phyloP scores from a whole-genome alignment of 305 asterid species.

The Coffea humblotiana region DNA sequence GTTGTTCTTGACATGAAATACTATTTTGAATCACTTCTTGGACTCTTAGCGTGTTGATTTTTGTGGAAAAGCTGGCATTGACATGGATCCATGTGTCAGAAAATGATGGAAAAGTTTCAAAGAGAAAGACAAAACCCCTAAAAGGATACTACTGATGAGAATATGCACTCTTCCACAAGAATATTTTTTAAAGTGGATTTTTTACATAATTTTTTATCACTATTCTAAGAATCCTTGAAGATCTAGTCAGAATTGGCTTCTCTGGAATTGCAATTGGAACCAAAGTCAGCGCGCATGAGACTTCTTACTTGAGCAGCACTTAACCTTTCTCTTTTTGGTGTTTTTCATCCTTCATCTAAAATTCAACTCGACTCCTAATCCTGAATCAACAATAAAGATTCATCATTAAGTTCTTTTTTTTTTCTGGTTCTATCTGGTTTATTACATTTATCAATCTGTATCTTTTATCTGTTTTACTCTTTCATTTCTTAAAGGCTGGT shows the following conservation, averaged over 20 bases:
- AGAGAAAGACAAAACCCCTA: no score
- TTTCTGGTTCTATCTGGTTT: background rate
- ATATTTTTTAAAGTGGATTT: background rate
- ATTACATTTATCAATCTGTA: no score
- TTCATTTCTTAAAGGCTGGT: background rate
- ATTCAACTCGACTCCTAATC: background rate
- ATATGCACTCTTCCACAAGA: background rate
- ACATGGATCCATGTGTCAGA: background rate
- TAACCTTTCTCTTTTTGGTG: background rate
- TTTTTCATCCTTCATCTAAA: background rate
- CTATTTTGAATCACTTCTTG: background rate
- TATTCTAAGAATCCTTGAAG: background rate
- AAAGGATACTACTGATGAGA: background rate
- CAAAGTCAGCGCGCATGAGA: background rate
- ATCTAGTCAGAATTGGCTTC: background rate
- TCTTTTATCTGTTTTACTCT: background rate
- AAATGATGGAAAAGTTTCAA: background rate
- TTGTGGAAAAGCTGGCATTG: background rate
- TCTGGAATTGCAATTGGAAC: background rate
- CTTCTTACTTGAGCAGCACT: background rate
- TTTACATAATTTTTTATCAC: background rate
- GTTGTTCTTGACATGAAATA: no score
- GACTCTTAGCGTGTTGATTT: background rate
- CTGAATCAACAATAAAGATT: background rate
- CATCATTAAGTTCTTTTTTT: background rate